Evolutionary conservation across 139 green algal species (phyloP), one percentile per base, ranked within the genome.

Genomic region (Penium margaritaceum): DNA sequence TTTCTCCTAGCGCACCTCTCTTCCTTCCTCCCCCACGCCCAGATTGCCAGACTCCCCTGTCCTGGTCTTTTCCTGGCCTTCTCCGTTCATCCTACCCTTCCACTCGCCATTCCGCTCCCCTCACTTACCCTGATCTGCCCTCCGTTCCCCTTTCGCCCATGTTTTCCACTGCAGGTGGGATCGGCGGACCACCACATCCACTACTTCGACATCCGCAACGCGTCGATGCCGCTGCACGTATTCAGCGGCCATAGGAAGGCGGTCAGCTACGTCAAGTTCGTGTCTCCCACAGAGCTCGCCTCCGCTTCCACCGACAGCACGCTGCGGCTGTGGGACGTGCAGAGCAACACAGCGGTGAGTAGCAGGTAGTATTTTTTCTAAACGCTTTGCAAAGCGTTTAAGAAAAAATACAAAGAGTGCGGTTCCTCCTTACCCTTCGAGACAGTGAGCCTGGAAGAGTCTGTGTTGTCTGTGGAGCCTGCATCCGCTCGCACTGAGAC

Each of bases 131-230:
- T 32, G 1, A 33, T 24, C 5, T 32, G 0, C 17, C 3, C 47
- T 32, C 9, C 1, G 2, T 32, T 32, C 47, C 47, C 0, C n/a
- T 7, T 0, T 55, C 1, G 19, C 6, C 44, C 5, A 37, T 72
- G 57, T 55, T 21, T 21, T 7, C 44, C 44, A 0, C 44, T 55
- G 0, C 6, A 2, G 1, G 17, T 62, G 1, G 93, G 91, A 15
- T 85, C 70, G 7, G 84, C 91, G 1, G 87, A 96, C 81, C 84
- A 91, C 79, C 81, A 71, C 14, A 86, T 91, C 5, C 90, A 92
- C 54, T 62, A 14, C 29, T 86, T 81, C 61, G 82, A 86, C 54
- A 29, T 85, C 58, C 64, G 82, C 32, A 38, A 75, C 21, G 21
- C 58, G 1, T 34, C 37, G 19, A n/a, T 2, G 15, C 85, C 85